Evolutionary conservation across 2,329 filamentous ascomycete genomes (phyloP).

Genomic region (Spiromastix sp.): DNA sequence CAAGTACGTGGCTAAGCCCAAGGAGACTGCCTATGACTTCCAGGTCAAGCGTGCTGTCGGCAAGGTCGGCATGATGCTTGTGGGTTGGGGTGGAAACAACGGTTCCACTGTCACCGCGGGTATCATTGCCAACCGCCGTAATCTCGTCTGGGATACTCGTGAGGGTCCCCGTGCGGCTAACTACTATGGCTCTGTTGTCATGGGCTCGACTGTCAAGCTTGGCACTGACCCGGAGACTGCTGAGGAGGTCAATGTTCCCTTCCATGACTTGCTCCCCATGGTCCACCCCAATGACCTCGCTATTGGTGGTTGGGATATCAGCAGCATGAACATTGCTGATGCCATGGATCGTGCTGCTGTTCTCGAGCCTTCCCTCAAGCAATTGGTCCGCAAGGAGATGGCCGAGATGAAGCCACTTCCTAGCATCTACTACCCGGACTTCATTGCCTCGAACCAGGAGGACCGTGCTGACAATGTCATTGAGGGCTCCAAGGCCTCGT

Average conservation of each 20-base stretch:
- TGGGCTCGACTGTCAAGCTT: constrained; percentile 95
- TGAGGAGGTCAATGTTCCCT: constrained; percentile 90
- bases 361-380: constrained; percentile 89
- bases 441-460: constrained; percentile 97
- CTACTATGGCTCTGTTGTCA: constrained; percentile 96
- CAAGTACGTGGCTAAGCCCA: constrained; percentile 72
- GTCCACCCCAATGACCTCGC: constrained; percentile 92
- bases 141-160: constrained; percentile 84
- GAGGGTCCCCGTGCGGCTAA: constrained; percentile 78
- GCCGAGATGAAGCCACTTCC: constrained; percentile 75
- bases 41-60: constrained; percentile 90
- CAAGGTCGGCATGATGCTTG: constrained; percentile 93
- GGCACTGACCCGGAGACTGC: constrained; percentile 74
- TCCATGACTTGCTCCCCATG: constrained; percentile 91
- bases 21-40: constrained; percentile 91
- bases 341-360: constrained; percentile 95
- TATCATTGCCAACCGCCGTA: constrained; percentile 87
- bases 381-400: constrained; percentile 88
- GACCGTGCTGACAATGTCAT: constrained; percentile 89
- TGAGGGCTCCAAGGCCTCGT: constrained; percentile 70
- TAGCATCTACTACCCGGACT: constrained; percentile 97
- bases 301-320: constrained; percentile 97
- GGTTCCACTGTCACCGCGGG: constrained; percentile 94
- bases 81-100: constrained; percentile 97
- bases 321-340: constrained; percentile 72